phyloP scores from a whole-genome alignment of 257 asterid genomes.

The Solanum appendiculatum region DNA sequence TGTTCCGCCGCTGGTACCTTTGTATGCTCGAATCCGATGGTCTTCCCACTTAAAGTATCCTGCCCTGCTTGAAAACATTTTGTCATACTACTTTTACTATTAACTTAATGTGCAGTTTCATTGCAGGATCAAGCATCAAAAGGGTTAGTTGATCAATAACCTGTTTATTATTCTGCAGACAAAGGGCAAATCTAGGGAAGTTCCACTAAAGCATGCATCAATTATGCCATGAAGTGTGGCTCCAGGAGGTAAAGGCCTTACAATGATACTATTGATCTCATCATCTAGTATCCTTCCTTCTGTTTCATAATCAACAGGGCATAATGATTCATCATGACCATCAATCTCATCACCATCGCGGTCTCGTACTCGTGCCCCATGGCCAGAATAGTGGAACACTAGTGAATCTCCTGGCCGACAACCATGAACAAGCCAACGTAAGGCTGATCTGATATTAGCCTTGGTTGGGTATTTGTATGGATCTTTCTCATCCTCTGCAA shows the following conservation, averaged over 20 bases:
- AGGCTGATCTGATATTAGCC: slow-evolving; percentile 48
- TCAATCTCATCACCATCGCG: slow-evolving; percentile 64
- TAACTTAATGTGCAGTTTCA: not conserved
- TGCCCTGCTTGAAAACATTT: slow-evolving; percentile 17
- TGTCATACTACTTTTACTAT: not conserved
- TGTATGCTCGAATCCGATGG: slow-evolving; percentile 30
- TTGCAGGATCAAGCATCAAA: not conserved
- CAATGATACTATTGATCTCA: slow-evolving; percentile 62
- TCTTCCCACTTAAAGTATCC: slow-evolving; percentile 48
- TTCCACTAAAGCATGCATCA: slow-evolving; percentile 82
- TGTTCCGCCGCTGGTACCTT: slow-evolving; percentile 65
- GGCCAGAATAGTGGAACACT: slow-evolving; percentile 87
- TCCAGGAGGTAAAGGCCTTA: slow-evolving; percentile 71
- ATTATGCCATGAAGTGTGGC: slow-evolving; percentile 66
- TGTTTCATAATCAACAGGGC: slow-evolving; percentile 66
- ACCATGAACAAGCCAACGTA: slow-evolving; percentile 73
- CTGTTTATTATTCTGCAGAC: slow-evolving; percentile 56
- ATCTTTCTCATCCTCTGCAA: slow-evolving; percentile 50
- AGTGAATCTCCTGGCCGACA: slow-evolving; percentile 66
- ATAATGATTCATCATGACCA: slow-evolving; percentile 60
- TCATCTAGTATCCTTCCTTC: slow-evolving; percentile 81
- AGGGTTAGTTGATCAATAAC: slow-evolving; percentile 7
- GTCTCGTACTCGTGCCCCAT: slow-evolving; percentile 58
- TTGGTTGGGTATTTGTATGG: slow-evolving; percentile 44
- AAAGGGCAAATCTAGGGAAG: slow-evolving; percentile 54